Conservation (phyloP, 169 alveolate genomes). For the Plasmodium blacklocki region DNA sequence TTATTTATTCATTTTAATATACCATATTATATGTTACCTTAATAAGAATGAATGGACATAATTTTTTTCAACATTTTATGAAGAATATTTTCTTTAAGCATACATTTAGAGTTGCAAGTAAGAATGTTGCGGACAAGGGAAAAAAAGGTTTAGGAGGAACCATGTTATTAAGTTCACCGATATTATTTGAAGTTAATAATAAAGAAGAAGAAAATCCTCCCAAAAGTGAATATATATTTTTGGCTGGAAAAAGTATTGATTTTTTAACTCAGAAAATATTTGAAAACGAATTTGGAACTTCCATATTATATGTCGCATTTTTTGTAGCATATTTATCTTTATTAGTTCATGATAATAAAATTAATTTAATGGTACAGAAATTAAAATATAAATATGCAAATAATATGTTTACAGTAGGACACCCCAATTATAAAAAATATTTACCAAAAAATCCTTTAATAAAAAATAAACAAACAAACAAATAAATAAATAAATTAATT, state of each 20-base stretch:
- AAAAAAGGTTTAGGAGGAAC: slow-evolving; percentile 17
- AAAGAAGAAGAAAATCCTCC: slow-evolving; percentile 72
- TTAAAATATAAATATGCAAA: slow-evolving; percentile 40
- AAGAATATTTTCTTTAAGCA: background rate
- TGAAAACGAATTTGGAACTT: slow-evolving; percentile 73
- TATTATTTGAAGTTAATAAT: slow-evolving; percentile 51
- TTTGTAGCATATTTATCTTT: slow-evolving; percentile 67
- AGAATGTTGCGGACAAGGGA: background rate
- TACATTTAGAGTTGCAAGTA: background rate
- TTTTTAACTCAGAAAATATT: slow-evolving; percentile 64
- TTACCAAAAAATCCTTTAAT: slow-evolving; percentile 3
- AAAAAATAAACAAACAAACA: background rate
- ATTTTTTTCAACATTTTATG: background rate
- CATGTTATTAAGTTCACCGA: slow-evolving; percentile 46
- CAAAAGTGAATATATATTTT: slow-evolving; percentile 50
- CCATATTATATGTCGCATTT: slow-evolving; percentile 48
- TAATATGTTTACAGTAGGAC: slow-evolving; percentile 55
- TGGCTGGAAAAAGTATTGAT: slow-evolving; percentile 70
- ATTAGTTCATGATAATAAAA: slow-evolving; percentile 58
- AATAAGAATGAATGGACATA: background rate
- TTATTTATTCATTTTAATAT: background rate
- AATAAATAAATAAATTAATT: no score
- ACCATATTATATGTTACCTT: background rate
- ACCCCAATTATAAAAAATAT: slow-evolving; percentile 45
- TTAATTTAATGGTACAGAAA: slow-evolving; percentile 60